These are phyloP conservation scores for Lentithecium fluviatile DNA, from an alignment of 495 filamentous ascomycete genomes.

Conservation along the genomic window DNA sequence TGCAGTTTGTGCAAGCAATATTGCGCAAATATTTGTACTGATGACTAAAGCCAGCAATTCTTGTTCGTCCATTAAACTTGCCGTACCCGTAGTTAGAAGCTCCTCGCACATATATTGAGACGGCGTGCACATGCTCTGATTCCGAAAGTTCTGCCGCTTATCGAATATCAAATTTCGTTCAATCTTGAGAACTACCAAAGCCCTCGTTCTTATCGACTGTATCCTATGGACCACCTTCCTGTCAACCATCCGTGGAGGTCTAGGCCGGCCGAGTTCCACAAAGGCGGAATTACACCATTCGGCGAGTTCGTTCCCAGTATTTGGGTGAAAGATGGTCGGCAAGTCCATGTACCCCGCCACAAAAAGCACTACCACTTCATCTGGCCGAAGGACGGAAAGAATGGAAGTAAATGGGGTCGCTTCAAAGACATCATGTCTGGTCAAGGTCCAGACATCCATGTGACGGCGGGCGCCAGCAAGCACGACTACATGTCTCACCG, in stretches of 20 bases:
- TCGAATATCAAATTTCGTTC: too few species aligned
- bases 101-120: too few species aligned
- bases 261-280: constrained; percentile 14
- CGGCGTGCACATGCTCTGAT: too few species aligned
- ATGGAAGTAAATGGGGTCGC: constrained; percentile 31
- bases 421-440: constrained; percentile 37
- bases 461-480: constrained; percentile 36
- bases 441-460: constrained; percentile 41
- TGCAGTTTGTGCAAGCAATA: too few species aligned
- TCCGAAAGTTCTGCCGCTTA: too few species aligned
- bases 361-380: constrained; percentile 37
- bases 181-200: too few species aligned
- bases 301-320: constrained; percentile 2
- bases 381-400: constrained; percentile 42
- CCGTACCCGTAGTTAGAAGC: too few species aligned
- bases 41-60: too few species aligned
- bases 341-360: not conserved
- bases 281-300: too few species aligned
- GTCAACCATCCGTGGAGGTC: constrained; percentile 2
- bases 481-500: constrained; percentile 26
- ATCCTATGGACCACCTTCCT: not conserved
- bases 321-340: too few species aligned
- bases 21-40: too few species aligned
- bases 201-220: not conserved
- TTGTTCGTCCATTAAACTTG: too few species aligned